Evolutionary conservation across 2,329 filamentous ascomycete species (phyloP).

Genomic region (Beauveria sp.): DNA sequence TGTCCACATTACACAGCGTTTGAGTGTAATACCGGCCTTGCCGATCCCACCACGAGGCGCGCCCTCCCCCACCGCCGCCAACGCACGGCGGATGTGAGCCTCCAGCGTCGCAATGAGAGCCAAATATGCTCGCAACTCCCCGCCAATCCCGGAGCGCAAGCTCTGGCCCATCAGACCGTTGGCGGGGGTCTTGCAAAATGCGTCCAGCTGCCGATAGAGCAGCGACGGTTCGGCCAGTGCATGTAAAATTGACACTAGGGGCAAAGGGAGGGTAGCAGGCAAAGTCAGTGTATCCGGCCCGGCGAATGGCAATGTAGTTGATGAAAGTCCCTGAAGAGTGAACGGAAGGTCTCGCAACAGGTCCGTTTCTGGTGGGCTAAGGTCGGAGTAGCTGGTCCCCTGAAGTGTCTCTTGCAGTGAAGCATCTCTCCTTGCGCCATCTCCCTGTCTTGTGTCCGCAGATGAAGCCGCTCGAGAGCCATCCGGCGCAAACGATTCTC

Average conservation of each 20-base stretch:
- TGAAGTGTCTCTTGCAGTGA: slow-evolving; percentile 50
- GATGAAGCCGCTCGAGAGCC: slow-evolving; percentile 40
- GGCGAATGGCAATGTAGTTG: slow-evolving; percentile 71
- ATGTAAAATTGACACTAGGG: slow-evolving; percentile 79
- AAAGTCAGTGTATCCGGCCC: slow-evolving; percentile 64
- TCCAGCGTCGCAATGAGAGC: slow-evolving; percentile 87
- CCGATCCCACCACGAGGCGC: slow-evolving; percentile 64
- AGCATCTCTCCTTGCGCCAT: slow-evolving; percentile 39
- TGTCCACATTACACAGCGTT: slow-evolving; percentile 95
- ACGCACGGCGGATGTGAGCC: slow-evolving; percentile 77
- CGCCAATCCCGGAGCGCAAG: slow-evolving; percentile 75
- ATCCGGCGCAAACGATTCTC: slow-evolving; percentile 47
- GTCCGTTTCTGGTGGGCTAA: slow-evolving; percentile 56
- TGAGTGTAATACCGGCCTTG: slow-evolving; percentile 85
- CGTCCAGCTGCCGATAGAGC: slow-evolving; percentile 73
- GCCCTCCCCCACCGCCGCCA: slow-evolving; percentile 64
- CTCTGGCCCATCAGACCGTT: slow-evolving; percentile 88
- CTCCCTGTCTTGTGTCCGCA: slow-evolving; percentile 29
- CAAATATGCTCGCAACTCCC: slow-evolving; percentile 82
- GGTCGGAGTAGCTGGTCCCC: slow-evolving; percentile 47
- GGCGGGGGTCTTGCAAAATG: slow-evolving; percentile 74
- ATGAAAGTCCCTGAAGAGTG: slow-evolving; percentile 86
- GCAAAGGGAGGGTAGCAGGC: slow-evolving; percentile 71
- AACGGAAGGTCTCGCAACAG: slow-evolving; percentile 80
- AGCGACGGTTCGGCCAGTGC: slow-evolving; percentile 87